phyloP scores from a whole-genome alignment of 306 rosid genomes.

The Hippophae gyantsensis region DNA sequence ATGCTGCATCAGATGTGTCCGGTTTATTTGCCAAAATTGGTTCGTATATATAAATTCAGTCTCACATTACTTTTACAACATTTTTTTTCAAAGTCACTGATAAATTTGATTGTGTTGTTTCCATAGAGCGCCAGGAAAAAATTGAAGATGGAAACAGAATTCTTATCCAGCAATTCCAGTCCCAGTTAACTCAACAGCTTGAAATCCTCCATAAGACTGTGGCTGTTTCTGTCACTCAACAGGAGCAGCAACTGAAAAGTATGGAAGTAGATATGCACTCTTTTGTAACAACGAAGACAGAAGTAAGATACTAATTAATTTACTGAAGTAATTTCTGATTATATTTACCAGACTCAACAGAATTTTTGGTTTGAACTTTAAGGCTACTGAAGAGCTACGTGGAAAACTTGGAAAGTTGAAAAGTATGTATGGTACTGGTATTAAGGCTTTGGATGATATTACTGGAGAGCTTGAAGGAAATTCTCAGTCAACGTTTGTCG shows the following conservation, averaged over 20 bases:
- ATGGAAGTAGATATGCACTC: conserved; percentile 64
- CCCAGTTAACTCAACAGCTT: conserved; percentile 53
- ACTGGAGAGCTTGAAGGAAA: conserved; percentile 78
- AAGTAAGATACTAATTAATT: conserved; percentile 46
- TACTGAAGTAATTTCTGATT: too few species aligned
- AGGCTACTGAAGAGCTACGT: conserved; percentile 92
- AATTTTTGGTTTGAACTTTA: conserved; percentile 20
- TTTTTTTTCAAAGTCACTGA: neutral
- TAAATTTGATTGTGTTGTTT: neutral
- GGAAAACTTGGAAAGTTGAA: conserved; percentile 64
- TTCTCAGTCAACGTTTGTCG: conserved; percentile 67
- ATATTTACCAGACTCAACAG: conserved; percentile 1
- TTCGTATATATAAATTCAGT: conserved; percentile 11
- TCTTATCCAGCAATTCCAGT: conserved; percentile 52
- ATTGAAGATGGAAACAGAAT: conserved; percentile 61
- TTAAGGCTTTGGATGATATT: conserved; percentile 65
- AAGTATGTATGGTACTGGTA: conserved; percentile 73
- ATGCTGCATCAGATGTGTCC: conserved; percentile 60
- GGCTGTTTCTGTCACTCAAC: conserved; percentile 65
- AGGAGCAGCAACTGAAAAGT: conserved; percentile 54
- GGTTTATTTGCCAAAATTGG: conserved; percentile 59
- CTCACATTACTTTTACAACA: neutral
- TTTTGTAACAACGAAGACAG: conserved; percentile 55
- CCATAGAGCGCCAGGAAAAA: conserved; percentile 44
- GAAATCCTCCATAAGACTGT: conserved; percentile 59